phyloP scores from a whole-genome alignment of 768 basidiomycete species.

The Podaxis sp. region DNA sequence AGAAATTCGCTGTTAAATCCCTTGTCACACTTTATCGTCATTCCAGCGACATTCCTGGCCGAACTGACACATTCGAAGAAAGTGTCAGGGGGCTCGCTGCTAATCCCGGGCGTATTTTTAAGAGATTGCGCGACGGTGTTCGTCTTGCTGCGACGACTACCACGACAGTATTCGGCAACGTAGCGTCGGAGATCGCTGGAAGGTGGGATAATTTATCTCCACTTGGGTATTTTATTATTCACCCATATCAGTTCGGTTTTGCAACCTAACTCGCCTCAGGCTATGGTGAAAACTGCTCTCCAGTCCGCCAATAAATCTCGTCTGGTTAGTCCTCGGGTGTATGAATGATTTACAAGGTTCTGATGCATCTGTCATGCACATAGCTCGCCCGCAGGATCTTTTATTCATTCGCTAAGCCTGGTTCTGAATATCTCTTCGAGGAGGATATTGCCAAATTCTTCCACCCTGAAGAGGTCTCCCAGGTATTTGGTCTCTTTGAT shows the following conservation, averaged over 20 bases:
- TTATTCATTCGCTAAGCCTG: constrained; percentile 75
- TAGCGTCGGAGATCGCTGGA: constrained; percentile 54
- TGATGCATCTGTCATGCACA: not conserved
- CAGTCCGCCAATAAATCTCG: constrained; percentile 80
- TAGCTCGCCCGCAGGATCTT: constrained; percentile 83
- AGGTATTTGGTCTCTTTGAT: constrained; percentile 69
- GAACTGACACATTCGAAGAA: constrained; percentile 57
- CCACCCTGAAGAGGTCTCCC: constrained; percentile 64
- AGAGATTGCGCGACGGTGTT: constrained; percentile 69
- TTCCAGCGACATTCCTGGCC: constrained; percentile 70
- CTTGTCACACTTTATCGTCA: constrained; percentile 77
- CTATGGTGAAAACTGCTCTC: constrained; percentile 77
- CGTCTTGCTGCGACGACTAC: constrained; percentile 75
- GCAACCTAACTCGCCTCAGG: constrained; percentile 84
- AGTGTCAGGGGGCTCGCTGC: constrained; percentile 35
- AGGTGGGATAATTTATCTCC: constrained; percentile 29
- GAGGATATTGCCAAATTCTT: constrained; percentile 76
- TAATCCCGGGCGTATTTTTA: constrained; percentile 63
- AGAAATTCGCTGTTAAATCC: constrained; percentile 73
- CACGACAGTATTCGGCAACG: constrained; percentile 65
- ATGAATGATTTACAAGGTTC: not conserved
- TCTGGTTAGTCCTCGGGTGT: constrained; percentile 36
- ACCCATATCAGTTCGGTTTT: constrained; percentile 55
- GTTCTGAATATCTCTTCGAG: constrained; percentile 55
- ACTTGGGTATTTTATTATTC: not conserved